Evolutionary conservation across 805 yeast genomes (phyloP).

Genomic region (Cyberlindnera bimundalis): DNA sequence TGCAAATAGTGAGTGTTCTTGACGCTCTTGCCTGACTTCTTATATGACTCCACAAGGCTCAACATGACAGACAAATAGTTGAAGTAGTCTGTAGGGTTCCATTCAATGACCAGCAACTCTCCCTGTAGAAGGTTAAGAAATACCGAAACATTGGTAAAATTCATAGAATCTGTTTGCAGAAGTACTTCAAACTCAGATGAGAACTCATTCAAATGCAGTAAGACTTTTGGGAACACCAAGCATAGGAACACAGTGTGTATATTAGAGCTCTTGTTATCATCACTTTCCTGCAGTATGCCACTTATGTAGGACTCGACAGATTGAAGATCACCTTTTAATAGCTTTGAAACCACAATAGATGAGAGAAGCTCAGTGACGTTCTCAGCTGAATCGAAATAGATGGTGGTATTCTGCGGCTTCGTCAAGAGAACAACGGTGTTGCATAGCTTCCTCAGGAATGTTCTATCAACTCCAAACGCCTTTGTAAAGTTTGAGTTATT

Average conservation of each 20-base stretch:
- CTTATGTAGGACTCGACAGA: conserved; percentile 21
- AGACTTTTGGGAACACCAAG: conserved; percentile 29
- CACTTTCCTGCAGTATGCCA: conserved; percentile 13
- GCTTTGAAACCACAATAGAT: conserved; percentile 34
- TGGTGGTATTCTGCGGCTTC: conserved; percentile 31
- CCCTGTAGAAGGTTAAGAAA: conserved; percentile 20
- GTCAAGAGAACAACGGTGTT: conserved; percentile 30
- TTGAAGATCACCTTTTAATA: conserved; percentile 22
- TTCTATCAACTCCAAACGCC: conserved; percentile 31
- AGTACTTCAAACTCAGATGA: conserved; percentile 25
- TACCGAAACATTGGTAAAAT: conserved; percentile 21
- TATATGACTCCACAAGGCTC: conserved; percentile 23
- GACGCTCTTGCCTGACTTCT: conserved; percentile 14
- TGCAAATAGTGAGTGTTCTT: conserved; percentile 19
- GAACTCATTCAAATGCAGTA: conserved; percentile 29
- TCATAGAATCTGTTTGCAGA: conserved; percentile 18
- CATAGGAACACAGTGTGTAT: conserved; percentile 20
- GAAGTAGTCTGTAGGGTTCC: conserved; percentile 28
- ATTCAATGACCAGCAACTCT: conserved; percentile 24
- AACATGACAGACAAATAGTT: conserved; percentile 25
- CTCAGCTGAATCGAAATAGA: conserved; percentile 30
- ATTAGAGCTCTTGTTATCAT: conserved; percentile 14
- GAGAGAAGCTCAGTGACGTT: conserved; percentile 34
- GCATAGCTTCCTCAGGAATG: conserved; percentile 22
- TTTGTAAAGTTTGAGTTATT: conserved; percentile 26